These are phyloP conservation scores for Mortierella sp. DNA, from an alignment of 371 early-diverging fungal genomes.

Conservation along the genomic window DNA sequence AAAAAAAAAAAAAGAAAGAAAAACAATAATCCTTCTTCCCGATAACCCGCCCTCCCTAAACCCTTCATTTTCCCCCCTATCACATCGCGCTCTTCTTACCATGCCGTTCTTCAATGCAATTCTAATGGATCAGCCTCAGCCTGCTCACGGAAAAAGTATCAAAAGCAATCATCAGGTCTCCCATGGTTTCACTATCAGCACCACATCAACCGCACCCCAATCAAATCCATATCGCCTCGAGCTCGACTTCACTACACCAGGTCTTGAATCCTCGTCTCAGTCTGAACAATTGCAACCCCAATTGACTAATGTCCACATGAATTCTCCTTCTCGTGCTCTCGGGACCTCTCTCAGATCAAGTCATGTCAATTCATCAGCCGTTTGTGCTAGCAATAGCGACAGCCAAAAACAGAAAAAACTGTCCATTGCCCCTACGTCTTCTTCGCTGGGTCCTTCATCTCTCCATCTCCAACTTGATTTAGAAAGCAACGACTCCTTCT, in stretches of 20 bases:
- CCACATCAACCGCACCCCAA: background rate
- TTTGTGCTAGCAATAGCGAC: conserved; percentile 5
- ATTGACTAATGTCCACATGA: background rate
- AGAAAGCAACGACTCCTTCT: conserved; percentile 7
- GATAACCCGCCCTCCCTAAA: background rate
- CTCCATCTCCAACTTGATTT: conserved; percentile 11
- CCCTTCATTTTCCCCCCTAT: conserved; percentile 1
- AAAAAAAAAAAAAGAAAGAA: too few species aligned
- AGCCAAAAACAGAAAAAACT: conserved; percentile 7
- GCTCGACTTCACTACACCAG: background rate
- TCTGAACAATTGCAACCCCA: background rate
- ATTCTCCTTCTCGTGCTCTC: background rate
- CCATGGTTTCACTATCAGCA: too few species aligned
- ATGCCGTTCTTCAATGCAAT: conserved; percentile 8
- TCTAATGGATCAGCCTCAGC: conserved; percentile 11
- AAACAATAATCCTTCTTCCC: too few species aligned
- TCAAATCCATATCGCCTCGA: background rate
- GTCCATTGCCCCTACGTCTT: background rate
- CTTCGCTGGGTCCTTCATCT: background rate
- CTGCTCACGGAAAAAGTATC: background rate
- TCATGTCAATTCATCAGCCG: conserved; percentile 6
- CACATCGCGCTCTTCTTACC: background rate
- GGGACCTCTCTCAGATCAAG: background rate
- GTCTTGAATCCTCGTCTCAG: background rate
- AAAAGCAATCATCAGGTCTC: background rate